phyloP scores from a whole-genome alignment of 2,329 filamentous ascomycete species.

The Triangularia setosa region DNA sequence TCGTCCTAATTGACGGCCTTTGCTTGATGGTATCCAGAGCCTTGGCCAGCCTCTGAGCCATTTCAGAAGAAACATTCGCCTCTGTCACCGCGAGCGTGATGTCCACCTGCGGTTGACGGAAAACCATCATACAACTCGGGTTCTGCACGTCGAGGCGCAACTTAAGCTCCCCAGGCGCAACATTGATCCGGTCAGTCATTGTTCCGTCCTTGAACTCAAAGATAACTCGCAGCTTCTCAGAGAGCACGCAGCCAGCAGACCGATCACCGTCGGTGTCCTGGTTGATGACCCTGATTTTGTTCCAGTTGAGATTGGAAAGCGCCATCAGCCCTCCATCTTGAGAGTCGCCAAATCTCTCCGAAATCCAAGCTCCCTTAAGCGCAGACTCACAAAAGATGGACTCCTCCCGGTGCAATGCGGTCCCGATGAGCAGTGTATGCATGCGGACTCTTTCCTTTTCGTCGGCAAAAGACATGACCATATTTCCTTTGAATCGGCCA shows the following conservation, averaged over 20 bases:
- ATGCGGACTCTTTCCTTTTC: conserved; percentile 66
- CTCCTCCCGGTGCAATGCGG: conserved; percentile 64
- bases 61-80: conserved; percentile 57
- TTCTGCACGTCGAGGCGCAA: conserved; percentile 61
- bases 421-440: conserved; percentile 70
- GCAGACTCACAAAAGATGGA: conserved; percentile 66
- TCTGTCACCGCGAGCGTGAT: conserved; percentile 73
- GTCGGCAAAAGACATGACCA: conserved; percentile 74
- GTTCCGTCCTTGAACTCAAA: conserved; percentile 72
- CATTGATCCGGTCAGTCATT: conserved; percentile 78
- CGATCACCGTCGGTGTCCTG: conserved; percentile 61
- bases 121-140: conserved; percentile 59
- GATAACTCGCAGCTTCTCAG: conserved; percentile 71
- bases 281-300: conserved; percentile 68
- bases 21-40: conserved; percentile 57
- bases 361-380: conserved; percentile 61
- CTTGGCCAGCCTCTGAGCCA: conserved; percentile 60
- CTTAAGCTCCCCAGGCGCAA: conserved; percentile 70
- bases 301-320: conserved; percentile 57
- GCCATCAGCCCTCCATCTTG: conserved; percentile 42
- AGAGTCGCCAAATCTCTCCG: conserved; percentile 47
- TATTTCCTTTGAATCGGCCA: conserved; percentile 60
- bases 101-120: conserved; percentile 72
- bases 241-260: conserved; percentile 60
- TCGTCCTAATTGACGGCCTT: conserved; percentile 64